Conservation (phyloP, 2,329 filamentous ascomycete genomes). For the Fusarium virguliforme region DNA sequence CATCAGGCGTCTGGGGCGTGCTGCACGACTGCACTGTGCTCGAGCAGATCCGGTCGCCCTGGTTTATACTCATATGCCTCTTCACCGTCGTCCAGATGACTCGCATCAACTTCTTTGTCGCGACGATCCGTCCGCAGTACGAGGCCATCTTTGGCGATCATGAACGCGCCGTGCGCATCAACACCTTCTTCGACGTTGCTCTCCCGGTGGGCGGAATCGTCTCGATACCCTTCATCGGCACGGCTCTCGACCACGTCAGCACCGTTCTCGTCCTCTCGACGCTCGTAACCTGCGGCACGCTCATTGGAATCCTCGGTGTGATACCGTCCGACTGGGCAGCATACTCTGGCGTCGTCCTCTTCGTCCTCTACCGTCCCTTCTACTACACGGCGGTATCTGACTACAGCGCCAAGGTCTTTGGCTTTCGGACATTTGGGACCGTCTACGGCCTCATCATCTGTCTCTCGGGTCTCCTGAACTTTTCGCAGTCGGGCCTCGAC, state of each 20-base stretch:
- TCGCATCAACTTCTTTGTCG: constrained; percentile 93
- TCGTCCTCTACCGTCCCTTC: constrained; percentile 88
- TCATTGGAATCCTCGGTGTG: constrained; percentile 83
- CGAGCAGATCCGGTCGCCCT: constrained; percentile 83
- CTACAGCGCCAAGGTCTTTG: constrained; percentile 92
- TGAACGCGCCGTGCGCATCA: constrained; percentile 77
- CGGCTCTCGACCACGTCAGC: constrained; percentile 82
- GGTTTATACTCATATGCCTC: constrained; percentile 87
- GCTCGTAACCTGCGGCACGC: constrained; percentile 80
- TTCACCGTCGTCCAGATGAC: constrained; percentile 86
- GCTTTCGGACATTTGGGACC: constrained; percentile 91
- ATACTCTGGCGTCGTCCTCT: constrained; percentile 83
- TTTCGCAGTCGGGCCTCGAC: constrained; percentile 86
- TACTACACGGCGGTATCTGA: constrained; percentile 95
- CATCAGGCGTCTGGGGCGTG: constrained; percentile 87
- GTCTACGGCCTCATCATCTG: constrained; percentile 96
- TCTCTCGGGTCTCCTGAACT: constrained; percentile 86
- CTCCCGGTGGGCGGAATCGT: constrained; percentile 86
- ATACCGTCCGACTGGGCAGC: constrained; percentile 79
- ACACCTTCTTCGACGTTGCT: constrained; percentile 85
- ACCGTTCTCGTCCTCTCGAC: constrained; percentile 80
- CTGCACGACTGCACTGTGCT: constrained; percentile 81
- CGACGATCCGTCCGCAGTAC: constrained; percentile 88
- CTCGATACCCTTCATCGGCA: constrained; percentile 89
- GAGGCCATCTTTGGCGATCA: constrained; percentile 78